Conservation (phyloP, 805 yeast species). For the Yamadazyma sp. region DNA sequence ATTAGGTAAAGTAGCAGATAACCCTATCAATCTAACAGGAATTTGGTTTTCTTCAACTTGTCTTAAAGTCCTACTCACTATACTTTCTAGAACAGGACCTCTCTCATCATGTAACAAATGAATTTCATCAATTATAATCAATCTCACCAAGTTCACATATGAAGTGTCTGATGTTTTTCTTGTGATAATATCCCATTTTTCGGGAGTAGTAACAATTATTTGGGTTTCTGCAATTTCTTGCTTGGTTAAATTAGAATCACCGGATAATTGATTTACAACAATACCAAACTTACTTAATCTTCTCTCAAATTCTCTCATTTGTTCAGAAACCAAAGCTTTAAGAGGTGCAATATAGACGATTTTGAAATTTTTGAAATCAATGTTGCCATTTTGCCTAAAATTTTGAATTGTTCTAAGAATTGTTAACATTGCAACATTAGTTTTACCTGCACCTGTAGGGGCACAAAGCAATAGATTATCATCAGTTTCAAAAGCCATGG, state of each 20-base stretch:
- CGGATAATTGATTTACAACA: conserved; percentile 82
- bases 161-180: conserved; percentile 68
- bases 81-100: conserved; percentile 90
- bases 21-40: conserved; percentile 70
- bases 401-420: conserved; percentile 61
- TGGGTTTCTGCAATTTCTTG: conserved; percentile 78
- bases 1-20: conserved; percentile 92
- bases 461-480: conserved; percentile 84
- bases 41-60: conserved; percentile 41
- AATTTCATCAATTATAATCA: conserved; percentile 86
- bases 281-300: conserved; percentile 64
- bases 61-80: conserved; percentile 71
- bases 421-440: conserved; percentile 91
- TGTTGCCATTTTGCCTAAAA: conserved; percentile 47
- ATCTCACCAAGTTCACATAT: conserved; percentile 59
- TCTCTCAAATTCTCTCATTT: conserved; percentile 79
- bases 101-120: conserved; percentile 91
- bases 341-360: conserved; percentile 89
- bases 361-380: conserved; percentile 58
- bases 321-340: conserved; percentile 94
- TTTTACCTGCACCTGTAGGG: conserved; percentile 98
- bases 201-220: conserved; percentile 89
- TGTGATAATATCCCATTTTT: conserved; percentile 95
- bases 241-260: conserved; percentile 76
- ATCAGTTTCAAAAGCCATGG: conserved; percentile 71